Evolutionary conservation across 164 flowering plant genomes (phyloP).

Genomic region (Litsea cubeba): DNA sequence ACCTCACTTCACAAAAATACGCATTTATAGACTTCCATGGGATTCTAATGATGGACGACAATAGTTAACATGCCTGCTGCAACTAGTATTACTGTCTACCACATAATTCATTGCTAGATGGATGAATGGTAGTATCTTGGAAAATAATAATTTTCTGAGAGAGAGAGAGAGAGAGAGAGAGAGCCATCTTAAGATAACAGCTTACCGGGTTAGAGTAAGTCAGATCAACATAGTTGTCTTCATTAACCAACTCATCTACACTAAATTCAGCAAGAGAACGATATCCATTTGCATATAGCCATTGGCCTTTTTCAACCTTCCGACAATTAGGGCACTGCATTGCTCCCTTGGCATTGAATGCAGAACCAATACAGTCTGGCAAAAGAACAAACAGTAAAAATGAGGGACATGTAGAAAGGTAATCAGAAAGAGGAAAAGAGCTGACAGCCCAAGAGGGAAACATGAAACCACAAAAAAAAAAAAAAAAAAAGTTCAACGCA

Average conservation of each 20-base stretch:
- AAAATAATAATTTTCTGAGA: not conserved
- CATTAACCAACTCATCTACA: constrained; percentile 67
- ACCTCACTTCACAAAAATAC: too few species aligned
- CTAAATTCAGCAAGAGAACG: constrained; percentile 49
- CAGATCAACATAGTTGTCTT: constrained; percentile 59
- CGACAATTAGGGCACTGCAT: constrained; percentile 94
- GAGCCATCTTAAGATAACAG: not conserved
- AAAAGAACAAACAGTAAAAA: not conserved
- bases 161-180: too few species aligned
- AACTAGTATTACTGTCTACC: too few species aligned
- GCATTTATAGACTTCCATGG: too few species aligned
- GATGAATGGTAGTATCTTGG: not conserved
- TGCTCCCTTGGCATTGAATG: constrained; percentile 68
- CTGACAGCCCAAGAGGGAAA: too few species aligned
- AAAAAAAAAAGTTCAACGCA: not conserved
- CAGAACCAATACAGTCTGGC: constrained; percentile 88
- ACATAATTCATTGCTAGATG: too few species aligned
- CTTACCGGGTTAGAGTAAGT: constrained; percentile 67
- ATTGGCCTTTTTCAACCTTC: constrained; percentile 76
- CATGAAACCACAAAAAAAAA: too few species aligned
- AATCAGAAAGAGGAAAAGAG: not conserved
- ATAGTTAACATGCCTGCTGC: too few species aligned
- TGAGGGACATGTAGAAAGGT: not conserved
- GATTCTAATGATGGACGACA: too few species aligned
- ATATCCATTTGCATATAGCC: constrained; percentile 67